These are phyloP conservation scores for Talaromyces atroroseus DNA, from an alignment of 2,329 filamentous ascomycete genomes.

Conservation along the genomic window DNA sequence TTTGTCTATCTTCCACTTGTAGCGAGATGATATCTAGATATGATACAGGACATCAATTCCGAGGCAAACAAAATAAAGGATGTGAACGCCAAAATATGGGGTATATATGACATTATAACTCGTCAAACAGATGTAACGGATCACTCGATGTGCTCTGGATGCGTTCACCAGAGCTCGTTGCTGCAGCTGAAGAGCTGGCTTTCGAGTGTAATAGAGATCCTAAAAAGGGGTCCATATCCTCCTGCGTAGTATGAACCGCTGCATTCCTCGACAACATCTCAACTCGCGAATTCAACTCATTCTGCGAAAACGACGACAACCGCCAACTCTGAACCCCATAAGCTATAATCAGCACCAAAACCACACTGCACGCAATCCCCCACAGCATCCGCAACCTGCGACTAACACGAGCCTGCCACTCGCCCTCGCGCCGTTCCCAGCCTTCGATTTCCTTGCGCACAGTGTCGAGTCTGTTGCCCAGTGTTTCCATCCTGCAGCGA, in stretches of 20 bases:
- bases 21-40: slow-evolving; percentile 9
- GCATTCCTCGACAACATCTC: neutral
- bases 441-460: slow-evolving; percentile 36
- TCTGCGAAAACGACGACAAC: slow-evolving; percentile 2
- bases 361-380: slow-evolving; percentile 22
- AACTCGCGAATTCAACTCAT: neutral
- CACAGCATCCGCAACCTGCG: slow-evolving; percentile 37
- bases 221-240: neutral
- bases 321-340: slow-evolving; percentile 26
- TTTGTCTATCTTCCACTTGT: too few relatives aligned
- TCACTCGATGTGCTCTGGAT: neutral
- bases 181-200: neutral
- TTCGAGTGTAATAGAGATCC: neutral
- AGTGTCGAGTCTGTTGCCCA: slow-evolving; percentile 35
- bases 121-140: slow-evolving; percentile 11
- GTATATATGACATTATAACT: slow-evolving; percentile 12
- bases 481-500: slow-evolving; percentile 28
- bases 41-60: neutral
- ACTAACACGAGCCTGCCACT: slow-evolving; percentile 37
- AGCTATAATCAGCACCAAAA: slow-evolving; percentile 27
- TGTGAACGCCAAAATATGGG: too few relatives aligned
- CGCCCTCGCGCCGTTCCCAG: slow-evolving; percentile 39
- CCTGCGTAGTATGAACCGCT: neutral
- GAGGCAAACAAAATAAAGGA: neutral
- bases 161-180: too few relatives aligned